These are phyloP conservation scores for Anisodus tanguticus DNA, from an alignment of 257 asterid genomes.

Conservation along the genomic window DNA sequence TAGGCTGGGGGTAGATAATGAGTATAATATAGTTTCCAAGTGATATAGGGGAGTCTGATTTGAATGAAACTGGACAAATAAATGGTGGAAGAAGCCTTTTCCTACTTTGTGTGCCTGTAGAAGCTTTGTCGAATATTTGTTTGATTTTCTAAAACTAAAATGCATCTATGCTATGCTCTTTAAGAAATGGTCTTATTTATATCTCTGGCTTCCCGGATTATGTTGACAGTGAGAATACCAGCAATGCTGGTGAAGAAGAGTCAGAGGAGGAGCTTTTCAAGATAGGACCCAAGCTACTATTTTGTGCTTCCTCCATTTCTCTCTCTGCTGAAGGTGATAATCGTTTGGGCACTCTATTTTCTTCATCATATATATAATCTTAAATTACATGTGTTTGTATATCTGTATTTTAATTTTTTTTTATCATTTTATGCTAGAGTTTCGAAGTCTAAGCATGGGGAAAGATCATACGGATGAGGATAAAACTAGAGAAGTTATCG, in stretches of 20 bases:
- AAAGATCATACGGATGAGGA: conserved; percentile 42
- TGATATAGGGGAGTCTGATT: neutral
- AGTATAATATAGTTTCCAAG: neutral
- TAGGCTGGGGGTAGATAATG: neutral
- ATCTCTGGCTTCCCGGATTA: neutral
- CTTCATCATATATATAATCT: neutral
- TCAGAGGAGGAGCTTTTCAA: conserved; percentile 56
- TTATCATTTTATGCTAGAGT: conserved; percentile 43
- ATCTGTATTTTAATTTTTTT: neutral
- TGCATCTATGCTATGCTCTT: neutral
- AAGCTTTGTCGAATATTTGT: neutral
- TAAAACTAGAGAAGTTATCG: conserved; percentile 44
- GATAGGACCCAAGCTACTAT: conserved; percentile 59
- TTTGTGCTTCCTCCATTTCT: conserved; percentile 76
- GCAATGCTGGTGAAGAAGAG: conserved; percentile 50
- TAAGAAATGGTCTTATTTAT: neutral
- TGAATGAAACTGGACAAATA: neutral
- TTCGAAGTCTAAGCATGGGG: conserved; percentile 51
- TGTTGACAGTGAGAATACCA: conserved; percentile 55
- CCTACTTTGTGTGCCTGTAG: neutral
- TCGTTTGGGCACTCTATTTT: neutral
- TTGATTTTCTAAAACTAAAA: neutral
- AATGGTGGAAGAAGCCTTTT: conserved; percentile 1
- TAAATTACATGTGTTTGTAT: neutral
- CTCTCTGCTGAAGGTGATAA: conserved; percentile 72